phyloP scores from a whole-genome alignment of 2,329 filamentous ascomycete species.

The Calonectria pseudoreteaudii region DNA sequence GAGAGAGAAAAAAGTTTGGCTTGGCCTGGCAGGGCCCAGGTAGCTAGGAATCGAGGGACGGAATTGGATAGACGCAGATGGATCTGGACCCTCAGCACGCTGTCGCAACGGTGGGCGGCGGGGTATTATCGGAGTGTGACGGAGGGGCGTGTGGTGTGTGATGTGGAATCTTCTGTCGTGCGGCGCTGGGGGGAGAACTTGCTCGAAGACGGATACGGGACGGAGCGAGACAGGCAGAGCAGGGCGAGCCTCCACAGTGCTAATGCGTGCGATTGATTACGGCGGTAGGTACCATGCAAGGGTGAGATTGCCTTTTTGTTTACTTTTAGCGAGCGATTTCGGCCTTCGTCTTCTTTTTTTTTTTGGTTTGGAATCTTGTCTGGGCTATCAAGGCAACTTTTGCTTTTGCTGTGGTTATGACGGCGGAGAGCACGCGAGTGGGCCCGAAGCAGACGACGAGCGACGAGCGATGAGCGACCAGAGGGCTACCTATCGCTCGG shows the following conservation, averaged over 20 bases:
- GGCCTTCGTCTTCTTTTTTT: background rate
- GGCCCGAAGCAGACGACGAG: background rate
- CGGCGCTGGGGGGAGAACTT: background rate
- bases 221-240: background rate
- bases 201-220: background rate
- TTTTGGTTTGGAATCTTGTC: constrained; percentile 3
- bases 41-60: background rate
- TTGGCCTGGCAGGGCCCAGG: background rate
- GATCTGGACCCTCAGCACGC: constrained; percentile 1
- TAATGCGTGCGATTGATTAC: constrained; percentile 20
- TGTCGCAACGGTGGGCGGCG: constrained; percentile 19
- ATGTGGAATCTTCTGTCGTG: constrained; percentile 9
- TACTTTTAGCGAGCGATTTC: constrained; percentile 16
- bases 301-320: background rate
- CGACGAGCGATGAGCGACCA: background rate
- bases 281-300: background rate
- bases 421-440: background rate
- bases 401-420: background rate
- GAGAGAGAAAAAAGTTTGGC: background rate
- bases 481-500: background rate
- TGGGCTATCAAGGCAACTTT: background rate
- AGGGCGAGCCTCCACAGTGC: constrained; percentile 12
- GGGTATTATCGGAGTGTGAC: constrained; percentile 29
- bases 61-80: constrained; percentile 25
- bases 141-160: constrained; percentile 13